phyloP scores from a whole-genome alignment of 192 early-diverging fungal species.

The Spinellus fusiger region DNA sequence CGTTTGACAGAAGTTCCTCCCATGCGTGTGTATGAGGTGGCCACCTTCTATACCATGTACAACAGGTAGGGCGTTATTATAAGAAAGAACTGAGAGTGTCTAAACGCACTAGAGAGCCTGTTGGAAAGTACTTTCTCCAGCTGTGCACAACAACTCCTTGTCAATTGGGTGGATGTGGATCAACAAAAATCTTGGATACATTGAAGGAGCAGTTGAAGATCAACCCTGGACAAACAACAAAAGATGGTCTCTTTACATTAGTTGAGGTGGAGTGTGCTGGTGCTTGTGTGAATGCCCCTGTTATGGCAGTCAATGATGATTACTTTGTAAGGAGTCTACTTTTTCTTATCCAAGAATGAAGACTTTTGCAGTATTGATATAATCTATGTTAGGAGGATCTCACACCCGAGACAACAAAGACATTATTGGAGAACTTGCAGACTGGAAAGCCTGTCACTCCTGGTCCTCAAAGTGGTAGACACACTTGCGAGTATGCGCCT shows the following conservation, averaged over 20 bases:
- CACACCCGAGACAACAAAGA: constrained; percentile 83
- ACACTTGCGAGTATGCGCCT: constrained; percentile 82
- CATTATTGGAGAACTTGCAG: constrained; percentile 83
- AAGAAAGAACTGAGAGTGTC: too few species aligned
- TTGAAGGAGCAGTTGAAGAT: constrained; percentile 85
- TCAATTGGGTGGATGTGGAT: constrained; percentile 93
- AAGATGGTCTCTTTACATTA: constrained; percentile 91
- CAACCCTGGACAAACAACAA: constrained; percentile 89
- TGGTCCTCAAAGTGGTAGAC: constrained; percentile 82
- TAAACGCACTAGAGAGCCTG: constrained; percentile 91
- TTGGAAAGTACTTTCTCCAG: constrained; percentile 98
- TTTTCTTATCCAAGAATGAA: neutral
- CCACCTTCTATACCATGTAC: constrained; percentile 99
- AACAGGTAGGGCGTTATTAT: constrained; percentile 61
- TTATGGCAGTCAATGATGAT: constrained; percentile 96
- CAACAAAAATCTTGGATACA: constrained; percentile 84
- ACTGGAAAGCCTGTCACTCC: constrained; percentile 69
- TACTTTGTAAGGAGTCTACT: constrained; percentile 66
- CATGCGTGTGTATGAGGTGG: constrained; percentile 99
- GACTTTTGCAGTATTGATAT: too few species aligned
- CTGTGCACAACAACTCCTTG: constrained; percentile 98
- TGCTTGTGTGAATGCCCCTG: constrained; percentile 96
- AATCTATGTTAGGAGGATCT: constrained; percentile 77
- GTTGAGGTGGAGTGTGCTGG: constrained; percentile 99
- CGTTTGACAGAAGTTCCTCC: constrained; percentile 92